A percentile compares a stretch with the other conserved stretches of the same genome.
Evolutionary conservation across 495 filamentous ascomycete genomes (phyloP).

Genomic region (Pyrenula massariospora): DNA sequence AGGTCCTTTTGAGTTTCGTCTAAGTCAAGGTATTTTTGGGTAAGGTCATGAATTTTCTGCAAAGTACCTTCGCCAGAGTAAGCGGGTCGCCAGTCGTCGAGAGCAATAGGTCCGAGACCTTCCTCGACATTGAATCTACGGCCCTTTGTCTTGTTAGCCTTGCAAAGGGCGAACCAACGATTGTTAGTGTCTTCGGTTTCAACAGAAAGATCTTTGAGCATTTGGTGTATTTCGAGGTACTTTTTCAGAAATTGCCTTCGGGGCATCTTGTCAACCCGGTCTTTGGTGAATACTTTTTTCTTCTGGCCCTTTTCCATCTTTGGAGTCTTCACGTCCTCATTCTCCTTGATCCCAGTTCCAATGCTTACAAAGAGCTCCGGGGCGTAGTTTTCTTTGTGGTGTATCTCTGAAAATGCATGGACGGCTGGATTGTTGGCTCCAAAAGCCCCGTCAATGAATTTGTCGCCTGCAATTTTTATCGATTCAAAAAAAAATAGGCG

Average conservation of each 20-base stretch:
- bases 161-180: neutral
- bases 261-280: neutral
- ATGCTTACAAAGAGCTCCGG: conserved; percentile 4
- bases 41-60: neutral
- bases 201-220: neutral
- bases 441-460: conserved; percentile 7
- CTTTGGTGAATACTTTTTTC: neutral
- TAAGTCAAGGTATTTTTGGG: neutral
- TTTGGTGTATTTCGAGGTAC: neutral
- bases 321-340: neutral
- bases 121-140: neutral
- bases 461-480: conserved; percentile 1
- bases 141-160: neutral
- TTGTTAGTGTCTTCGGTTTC: conserved; percentile 1
- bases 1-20: neutral
- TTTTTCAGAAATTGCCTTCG: neutral
- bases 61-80: neutral
- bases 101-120: neutral
- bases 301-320: neutral
- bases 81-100: conserved; percentile 1
- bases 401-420: conserved; percentile 3
- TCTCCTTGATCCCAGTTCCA: neutral
- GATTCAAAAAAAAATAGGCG: conserved; percentile 18
- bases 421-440: conserved; percentile 7
- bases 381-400: neutral